A percentile compares a stretch with the other conserved stretches of the same genome.
Conservation (phyloP, 2,329 filamentous ascomycete species). For the Ceratocystis papillata region DNA sequence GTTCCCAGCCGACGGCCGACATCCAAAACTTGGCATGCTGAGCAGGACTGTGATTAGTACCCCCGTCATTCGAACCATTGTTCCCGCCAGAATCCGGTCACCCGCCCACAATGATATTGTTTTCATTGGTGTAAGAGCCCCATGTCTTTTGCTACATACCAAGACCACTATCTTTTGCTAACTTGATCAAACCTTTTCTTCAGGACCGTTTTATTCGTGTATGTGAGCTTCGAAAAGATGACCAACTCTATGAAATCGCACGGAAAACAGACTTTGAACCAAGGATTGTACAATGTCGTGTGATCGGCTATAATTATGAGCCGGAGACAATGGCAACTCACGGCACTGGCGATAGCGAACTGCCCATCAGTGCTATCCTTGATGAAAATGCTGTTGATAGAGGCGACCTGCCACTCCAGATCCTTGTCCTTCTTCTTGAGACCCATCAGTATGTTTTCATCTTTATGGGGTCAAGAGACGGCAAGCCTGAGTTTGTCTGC, state of each 20-base stretch:
- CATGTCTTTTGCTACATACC: constrained; percentile 25
- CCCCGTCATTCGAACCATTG: constrained; percentile 62
- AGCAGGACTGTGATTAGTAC: constrained; percentile 69
- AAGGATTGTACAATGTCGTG: constrained; percentile 65
- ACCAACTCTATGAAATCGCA: constrained; percentile 63
- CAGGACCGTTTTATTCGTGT: constrained; percentile 72
- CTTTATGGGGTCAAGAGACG: constrained; percentile 46
- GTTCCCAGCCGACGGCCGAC: constrained; percentile 30
- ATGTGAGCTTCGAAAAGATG: constrained; percentile 58
- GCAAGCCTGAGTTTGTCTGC: constrained; percentile 49
- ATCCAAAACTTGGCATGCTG: constrained; percentile 58
- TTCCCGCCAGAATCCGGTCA: constrained; percentile 68
- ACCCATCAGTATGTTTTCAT: constrained; percentile 66
- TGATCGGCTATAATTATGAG: constrained; percentile 46
- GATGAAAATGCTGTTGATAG: constrained; percentile 22
- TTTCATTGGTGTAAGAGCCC: constrained; percentile 60
- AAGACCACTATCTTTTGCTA: neutral
- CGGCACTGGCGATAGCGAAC: neutral
- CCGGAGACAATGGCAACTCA: neutral
- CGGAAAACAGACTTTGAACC: constrained; percentile 68
- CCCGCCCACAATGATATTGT: constrained; percentile 66
- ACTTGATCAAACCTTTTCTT: neutral
- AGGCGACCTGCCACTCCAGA: constrained; percentile 56
- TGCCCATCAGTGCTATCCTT: constrained; percentile 11
- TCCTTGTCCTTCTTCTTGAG: constrained; percentile 66